These are phyloP conservation scores for Alternaria ventricosa DNA, from an alignment of 2,329 filamentous ascomycete genomes.

Conservation along the genomic window DNA sequence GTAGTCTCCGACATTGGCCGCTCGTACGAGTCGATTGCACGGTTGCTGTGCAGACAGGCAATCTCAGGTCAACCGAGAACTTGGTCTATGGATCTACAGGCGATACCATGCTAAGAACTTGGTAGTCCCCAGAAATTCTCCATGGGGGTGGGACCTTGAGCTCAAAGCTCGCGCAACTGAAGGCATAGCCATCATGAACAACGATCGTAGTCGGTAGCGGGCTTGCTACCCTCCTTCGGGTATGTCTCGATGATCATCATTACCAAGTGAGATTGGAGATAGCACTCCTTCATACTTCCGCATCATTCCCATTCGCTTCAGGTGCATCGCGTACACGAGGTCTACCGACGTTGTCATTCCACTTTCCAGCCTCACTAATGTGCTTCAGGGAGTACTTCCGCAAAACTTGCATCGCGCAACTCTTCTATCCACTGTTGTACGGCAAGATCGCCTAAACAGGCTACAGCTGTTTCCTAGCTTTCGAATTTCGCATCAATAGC, in stretches of 20 bases:
- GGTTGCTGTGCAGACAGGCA: not conserved
- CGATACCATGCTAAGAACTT: not conserved
- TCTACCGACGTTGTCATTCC: not conserved
- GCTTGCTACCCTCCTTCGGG: not conserved
- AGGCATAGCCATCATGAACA: too few species aligned
- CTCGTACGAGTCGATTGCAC: not conserved
- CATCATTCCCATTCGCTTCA: not conserved
- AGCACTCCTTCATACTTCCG: not conserved
- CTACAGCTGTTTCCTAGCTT: not conserved
- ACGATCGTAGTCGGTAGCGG: not conserved
- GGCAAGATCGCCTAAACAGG: not conserved
- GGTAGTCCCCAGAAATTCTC: not conserved
- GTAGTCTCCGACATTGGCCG: not conserved
- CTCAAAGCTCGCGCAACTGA: not conserved
- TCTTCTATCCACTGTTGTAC: not conserved
- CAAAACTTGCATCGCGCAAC: not conserved
- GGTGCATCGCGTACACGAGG: not conserved
- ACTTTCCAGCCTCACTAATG: not conserved
- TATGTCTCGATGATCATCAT: not conserved
- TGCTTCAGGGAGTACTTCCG: constrained; percentile 2
- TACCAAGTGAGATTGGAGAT: not conserved
- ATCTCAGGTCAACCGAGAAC: not conserved
- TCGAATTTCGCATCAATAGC: constrained; percentile 13
- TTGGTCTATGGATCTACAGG: not conserved
- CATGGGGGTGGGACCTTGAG: not conserved